Evolutionary conservation across 2,329 filamentous ascomycete genomes (phyloP), one percentile per base, ranked within the genome.

Genomic region (Pseudonectria buxi): DNA sequence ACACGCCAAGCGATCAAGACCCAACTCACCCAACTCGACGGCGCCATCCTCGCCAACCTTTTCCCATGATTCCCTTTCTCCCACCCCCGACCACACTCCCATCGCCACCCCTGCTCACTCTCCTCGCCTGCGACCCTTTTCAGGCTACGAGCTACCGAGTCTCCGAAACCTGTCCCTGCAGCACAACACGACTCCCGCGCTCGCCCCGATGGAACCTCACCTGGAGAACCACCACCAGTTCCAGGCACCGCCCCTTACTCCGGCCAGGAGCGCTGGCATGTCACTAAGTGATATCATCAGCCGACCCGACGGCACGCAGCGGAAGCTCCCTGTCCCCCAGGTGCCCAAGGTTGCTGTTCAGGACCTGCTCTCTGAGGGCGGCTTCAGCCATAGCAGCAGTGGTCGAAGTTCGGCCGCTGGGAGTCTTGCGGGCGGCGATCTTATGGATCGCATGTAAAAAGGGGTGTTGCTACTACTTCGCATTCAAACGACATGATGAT

Each of bases 81-180:
- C 90, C 4, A 98, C 90, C 2, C 92, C 90, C 10, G 90, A 96
- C 56, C 89, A 95, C 68, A 96, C 92, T n/a, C 90, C 90, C n/a
- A 79, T 96, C 37, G 90, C 89, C 18, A 98, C 90, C 5, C 90
- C 90, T 4, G 90, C 89, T 28, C 92, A 96, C 63, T 95, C 89
- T 13, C 92, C 92, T 33, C 86, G 92, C 28, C 72, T 98, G 49
- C 77, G 89, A 41, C 86, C 90, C 3, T 83, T 85, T 55, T 76
- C 83, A 47, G 73, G 90, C 36, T 65, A 69, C 51, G 89, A 95
- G 60, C 72, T 96, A 36, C 90, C 92, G 24, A 87, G 86, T 28
- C 79, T 98, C 51, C 82, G 92, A 39, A 74, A 73, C 47, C 59
- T 80, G 36, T 71, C 71, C 18, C 58, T 77, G 36, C 57, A 70